Evolutionary conservation across 352 stramenopile genomes (phyloP).

Genomic region (Globisporangium ultimum): DNA sequence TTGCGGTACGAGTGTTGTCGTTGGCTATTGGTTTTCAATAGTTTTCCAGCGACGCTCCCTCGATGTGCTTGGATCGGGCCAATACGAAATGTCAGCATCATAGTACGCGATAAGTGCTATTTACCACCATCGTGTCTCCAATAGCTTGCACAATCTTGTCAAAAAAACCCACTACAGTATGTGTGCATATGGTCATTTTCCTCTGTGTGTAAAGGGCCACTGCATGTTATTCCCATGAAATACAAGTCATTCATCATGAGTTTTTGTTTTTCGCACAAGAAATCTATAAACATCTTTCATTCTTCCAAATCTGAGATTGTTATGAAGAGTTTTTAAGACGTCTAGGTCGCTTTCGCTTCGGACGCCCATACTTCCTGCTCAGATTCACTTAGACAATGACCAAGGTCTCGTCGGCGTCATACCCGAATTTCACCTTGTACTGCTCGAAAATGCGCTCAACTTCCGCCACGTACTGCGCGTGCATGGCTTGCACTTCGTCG

Average conservation of each 20-base stretch:
- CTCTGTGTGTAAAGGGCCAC: too few relatives aligned
- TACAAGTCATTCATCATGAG: too few relatives aligned
- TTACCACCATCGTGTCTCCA: conserved; percentile 78
- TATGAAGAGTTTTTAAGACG: too few relatives aligned
- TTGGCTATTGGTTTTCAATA: conserved; percentile 79
- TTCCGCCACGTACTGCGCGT: conserved; percentile 56
- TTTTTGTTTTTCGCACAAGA: too few relatives aligned
- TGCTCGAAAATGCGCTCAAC: conserved; percentile 58
- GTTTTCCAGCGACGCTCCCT: conserved; percentile 59
- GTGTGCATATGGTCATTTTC: not conserved
- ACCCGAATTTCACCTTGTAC: conserved; percentile 74
- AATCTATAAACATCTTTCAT: too few relatives aligned
- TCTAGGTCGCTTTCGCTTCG: too few relatives aligned
- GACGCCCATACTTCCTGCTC: too few relatives aligned
- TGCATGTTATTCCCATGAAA: too few relatives aligned
- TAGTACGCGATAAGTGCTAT: conserved; percentile 71
- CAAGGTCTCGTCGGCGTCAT: conserved; percentile 71
- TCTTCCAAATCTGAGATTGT: too few relatives aligned
- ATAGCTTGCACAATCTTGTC: conserved; percentile 56
- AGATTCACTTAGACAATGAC: conserved; percentile 41
- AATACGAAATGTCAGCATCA: conserved; percentile 69
- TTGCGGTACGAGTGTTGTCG: conserved; percentile 60
- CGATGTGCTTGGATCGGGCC: conserved; percentile 33
- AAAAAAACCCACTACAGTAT: not conserved
- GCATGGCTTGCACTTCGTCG: conserved; percentile 47